These are phyloP conservation scores for Teunomyces panamensis DNA, from an alignment of 805 yeast species.

Conservation along the genomic window DNA sequence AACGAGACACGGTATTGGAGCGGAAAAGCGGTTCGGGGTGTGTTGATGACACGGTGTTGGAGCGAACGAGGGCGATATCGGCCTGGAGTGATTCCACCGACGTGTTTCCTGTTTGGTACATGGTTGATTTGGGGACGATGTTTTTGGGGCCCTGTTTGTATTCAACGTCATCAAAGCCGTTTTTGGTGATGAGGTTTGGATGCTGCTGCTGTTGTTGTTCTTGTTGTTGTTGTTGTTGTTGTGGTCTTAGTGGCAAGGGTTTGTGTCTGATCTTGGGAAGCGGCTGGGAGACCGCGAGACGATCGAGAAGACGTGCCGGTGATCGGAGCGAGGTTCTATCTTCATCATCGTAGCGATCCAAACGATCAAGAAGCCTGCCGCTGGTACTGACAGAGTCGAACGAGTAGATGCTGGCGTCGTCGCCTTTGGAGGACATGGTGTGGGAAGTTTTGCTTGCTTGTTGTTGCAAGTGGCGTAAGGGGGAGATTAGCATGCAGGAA, in stretches of 20 bases:
- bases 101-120: slow-evolving; percentile 14
- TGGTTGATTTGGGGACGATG: slow-evolving; percentile 11
- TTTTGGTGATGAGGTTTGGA: not conserved
- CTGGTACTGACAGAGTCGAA: slow-evolving; percentile 44
- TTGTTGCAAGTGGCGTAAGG: slow-evolving; percentile 1
- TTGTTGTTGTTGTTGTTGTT: not conserved
- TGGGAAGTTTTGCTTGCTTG: not conserved
- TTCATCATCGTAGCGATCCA: slow-evolving; percentile 20
- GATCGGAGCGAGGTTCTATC: slow-evolving; percentile 11
- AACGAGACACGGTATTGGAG: not conserved
- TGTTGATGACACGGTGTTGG: not conserved
- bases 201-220: not conserved
- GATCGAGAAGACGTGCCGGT: slow-evolving; percentile 30
- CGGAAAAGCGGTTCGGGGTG: not conserved
- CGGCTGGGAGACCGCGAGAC: slow-evolving; percentile 24
- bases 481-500: not conserved
- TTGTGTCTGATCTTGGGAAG: not conserved
- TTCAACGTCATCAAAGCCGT: slow-evolving; percentile 1
- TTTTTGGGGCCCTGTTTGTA: slow-evolving; percentile 2
- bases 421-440: slow-evolving; percentile 3
- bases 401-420: slow-evolving; percentile 39
- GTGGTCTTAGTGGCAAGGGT: not conserved
- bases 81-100: slow-evolving; percentile 26
- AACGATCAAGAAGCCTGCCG: slow-evolving; percentile 39
- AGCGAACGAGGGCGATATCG: slow-evolving; percentile 14